Evolutionary conservation across 805 yeast species (phyloP), one percentile per base, ranked within the genome.

Genomic region (Candida tibetensis): DNA sequence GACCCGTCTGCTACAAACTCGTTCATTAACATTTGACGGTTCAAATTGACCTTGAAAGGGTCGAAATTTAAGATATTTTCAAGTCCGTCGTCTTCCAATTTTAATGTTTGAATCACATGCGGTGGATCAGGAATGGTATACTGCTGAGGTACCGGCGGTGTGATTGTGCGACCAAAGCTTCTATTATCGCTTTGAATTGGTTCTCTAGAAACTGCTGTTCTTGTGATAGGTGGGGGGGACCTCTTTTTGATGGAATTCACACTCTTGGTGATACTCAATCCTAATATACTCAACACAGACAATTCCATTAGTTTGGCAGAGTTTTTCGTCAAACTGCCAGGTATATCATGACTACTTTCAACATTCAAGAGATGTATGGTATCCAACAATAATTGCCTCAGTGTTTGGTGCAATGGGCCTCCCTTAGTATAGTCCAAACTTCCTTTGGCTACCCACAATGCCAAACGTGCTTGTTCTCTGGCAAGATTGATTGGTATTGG

Each of bases 1-100:
- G 91, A 85, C 1, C 88, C 91, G 61, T 85, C 93, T 2, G 87
- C 87, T n/a, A 83, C 85, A 57, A 81, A 83, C 41, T 82, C 88
- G 39, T 58, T 48, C 44, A 52, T 52, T 59, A 60, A 37, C 23
- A 54, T 30, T 14, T 57, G 55, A 30, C 52, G 57, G 39, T 55
- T 50, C 16, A 63, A 42, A 42, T 59, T 57, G 26, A 58, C 60
- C 30, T 62, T 60, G 41, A 65, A 64, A 9, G 71, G 71, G 41
- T 66, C 71, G 46, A 64, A 66, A 29, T 60, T 53, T n/a, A 67
- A 49, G 5, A 65, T 48, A 12, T 39, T 52, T 9, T 53, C 53
- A 7, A 57, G 28, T 1, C 45, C 50, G 12, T 53, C 56, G 13
- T 40, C 40, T 4, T 30, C 19, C 13, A 14, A 27, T 7, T 10